These are phyloP conservation scores for Ailanthus altissimus DNA, from an alignment of 345 rosid species.

Conservation along the genomic window DNA sequence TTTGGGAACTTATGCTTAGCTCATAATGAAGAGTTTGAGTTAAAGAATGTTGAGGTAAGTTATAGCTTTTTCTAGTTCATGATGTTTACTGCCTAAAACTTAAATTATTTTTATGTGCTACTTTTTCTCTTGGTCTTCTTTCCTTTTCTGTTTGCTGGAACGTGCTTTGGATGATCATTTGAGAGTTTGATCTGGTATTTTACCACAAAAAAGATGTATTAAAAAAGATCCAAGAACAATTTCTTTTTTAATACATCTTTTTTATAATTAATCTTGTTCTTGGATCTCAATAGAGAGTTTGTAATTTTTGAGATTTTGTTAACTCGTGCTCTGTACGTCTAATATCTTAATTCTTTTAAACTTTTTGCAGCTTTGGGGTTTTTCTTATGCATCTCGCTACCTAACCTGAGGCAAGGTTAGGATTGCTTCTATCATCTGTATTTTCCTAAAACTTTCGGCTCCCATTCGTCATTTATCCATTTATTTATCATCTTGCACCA, in stretches of 20 bases:
- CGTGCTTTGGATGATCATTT: neutral
- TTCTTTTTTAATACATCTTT: too few species aligned
- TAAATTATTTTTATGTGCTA: neutral
- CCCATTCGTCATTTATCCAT: conserved; percentile 30
- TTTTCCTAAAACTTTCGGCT: neutral
- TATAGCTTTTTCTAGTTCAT: neutral
- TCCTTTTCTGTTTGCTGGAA: too few species aligned
- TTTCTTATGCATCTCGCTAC: conserved; percentile 58
- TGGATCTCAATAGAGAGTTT: neutral
- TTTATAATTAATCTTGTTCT: too few species aligned
- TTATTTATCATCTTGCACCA: neutral
- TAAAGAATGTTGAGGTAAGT: conserved; percentile 87
- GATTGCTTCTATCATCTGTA: conserved; percentile 5
- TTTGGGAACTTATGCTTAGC: conserved; percentile 86
- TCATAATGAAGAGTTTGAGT: conserved; percentile 62
- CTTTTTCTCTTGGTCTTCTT: too few species aligned
- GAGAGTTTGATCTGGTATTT: neutral
- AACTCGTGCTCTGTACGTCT: neutral
- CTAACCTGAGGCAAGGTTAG: conserved; percentile 20
- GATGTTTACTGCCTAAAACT: neutral
- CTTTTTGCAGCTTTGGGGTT: conserved; percentile 87
- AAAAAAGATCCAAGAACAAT: too few species aligned
- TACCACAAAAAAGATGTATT: too few species aligned
- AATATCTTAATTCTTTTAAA: neutral
- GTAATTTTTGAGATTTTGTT: neutral